phyloP scores from a whole-genome alignment of 2,329 filamentous ascomycete genomes.

The Fusarium keratoplasticum region DNA sequence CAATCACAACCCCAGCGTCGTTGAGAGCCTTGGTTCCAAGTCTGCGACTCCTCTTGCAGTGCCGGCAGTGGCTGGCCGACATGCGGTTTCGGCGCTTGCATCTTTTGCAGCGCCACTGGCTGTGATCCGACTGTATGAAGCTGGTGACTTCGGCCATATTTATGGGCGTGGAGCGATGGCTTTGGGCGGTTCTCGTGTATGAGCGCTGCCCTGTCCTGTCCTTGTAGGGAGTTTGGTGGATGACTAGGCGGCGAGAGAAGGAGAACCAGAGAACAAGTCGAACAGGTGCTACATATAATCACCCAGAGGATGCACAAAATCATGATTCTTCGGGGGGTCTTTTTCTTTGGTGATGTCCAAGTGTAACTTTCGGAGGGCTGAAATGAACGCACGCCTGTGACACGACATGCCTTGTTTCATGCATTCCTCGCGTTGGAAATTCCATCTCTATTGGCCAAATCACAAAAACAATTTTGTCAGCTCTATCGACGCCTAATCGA shows the following conservation, averaged over 20 bases:
- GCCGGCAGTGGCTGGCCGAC: not conserved
- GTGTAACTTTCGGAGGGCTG: not conserved
- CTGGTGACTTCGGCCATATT: not conserved
- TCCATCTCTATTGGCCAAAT: not conserved
- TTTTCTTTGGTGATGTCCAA: not conserved
- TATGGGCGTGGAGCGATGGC: fast-evolving
- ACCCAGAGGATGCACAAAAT: not conserved
- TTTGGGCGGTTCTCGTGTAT: not conserved
- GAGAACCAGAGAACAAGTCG: not conserved
- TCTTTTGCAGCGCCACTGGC: not conserved
- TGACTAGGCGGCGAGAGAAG: not conserved
- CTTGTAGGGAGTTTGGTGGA: not conserved
- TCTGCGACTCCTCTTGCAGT: not conserved
- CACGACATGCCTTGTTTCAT: not conserved
- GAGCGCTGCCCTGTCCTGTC: not conserved
- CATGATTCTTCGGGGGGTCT: not conserved
- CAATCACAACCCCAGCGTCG: not conserved
- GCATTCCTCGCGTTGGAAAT: not conserved
- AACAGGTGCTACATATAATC: not conserved
- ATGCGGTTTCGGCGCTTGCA: not conserved
- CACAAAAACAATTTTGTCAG: not conserved
- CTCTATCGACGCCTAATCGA: not conserved
- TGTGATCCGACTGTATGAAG: not conserved
- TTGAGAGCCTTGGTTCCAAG: not conserved
- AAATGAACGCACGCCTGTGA: not conserved